A percentile compares a stretch with the other conserved stretches of the same genome.
These are phyloP conservation scores for Didymellaceae sp. DNA, from an alignment of 2,329 filamentous ascomycete genomes.

Conservation along the genomic window DNA sequence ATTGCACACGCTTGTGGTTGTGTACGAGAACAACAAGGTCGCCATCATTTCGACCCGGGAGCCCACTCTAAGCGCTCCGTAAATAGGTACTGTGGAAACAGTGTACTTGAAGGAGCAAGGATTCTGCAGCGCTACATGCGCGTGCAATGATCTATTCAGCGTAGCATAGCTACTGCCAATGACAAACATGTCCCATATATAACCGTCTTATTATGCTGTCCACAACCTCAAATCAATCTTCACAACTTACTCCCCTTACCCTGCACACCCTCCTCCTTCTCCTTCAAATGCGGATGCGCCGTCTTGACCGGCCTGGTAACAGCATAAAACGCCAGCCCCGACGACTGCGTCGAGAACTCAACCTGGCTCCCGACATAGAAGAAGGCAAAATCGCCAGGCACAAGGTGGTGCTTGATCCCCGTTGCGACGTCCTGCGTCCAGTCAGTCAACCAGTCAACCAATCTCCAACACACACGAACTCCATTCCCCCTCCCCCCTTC, in stretches of 20 bases:
- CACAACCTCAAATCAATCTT: background rate
- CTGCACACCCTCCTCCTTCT: conserved; percentile 17
- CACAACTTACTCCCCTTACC: background rate
- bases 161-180: background rate
- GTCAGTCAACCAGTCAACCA: background rate
- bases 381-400: conserved; percentile 30
- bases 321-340: conserved; percentile 28
- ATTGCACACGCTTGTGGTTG: background rate
- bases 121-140: background rate
- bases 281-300: conserved; percentile 21
- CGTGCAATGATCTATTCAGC: no score
- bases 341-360: conserved; percentile 27
- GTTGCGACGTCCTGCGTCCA: conserved; percentile 19
- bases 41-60: background rate
- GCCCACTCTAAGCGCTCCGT: background rate
- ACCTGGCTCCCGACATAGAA: conserved; percentile 29
- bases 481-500: no score
- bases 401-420: conserved; percentile 26
- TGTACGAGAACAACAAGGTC: background rate
- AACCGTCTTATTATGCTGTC: no score
- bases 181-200: background rate
- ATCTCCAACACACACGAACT: no score
- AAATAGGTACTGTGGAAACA: background rate
- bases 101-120: background rate
- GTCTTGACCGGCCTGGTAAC: conserved; percentile 24